Percentiles rank a stretch among this genome's conserved stretches.
Evolutionary conservation across 177 flowering plant genomes (phyloP).

Genomic region (Vitis hybrid): DNA sequence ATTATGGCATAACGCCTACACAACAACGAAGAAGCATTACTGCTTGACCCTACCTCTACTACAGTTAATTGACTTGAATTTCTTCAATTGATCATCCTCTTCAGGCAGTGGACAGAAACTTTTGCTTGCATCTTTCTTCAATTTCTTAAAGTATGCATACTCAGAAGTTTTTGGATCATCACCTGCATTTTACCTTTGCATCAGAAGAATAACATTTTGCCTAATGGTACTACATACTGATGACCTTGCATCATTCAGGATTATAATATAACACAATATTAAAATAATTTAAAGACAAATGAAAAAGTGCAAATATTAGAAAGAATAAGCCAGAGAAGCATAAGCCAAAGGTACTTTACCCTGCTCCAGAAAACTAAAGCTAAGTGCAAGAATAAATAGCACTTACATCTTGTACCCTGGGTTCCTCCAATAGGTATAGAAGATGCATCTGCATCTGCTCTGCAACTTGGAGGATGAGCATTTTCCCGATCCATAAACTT

Average conservation of each 20-base stretch:
- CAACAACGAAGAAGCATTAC: conserved; percentile 4
- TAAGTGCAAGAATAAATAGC: not conserved
- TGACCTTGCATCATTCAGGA: not conserved
- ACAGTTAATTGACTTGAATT: conserved; percentile 19
- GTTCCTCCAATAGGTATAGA: conserved; percentile 9
- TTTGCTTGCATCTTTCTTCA: conserved; percentile 34
- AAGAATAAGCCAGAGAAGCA: not conserved
- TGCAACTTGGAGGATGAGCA: conserved; percentile 7
- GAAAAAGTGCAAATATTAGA: not conserved
- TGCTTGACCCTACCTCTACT: conserved; percentile 27
- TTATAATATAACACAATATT: not conserved
- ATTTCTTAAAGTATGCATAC: conserved; percentile 55
- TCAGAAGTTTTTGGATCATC: conserved; percentile 67
- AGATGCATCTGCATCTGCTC: conserved; percentile 16
- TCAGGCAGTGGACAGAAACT: conserved; percentile 11
- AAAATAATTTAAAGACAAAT: not conserved
- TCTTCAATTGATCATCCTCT: conserved; percentile 20
- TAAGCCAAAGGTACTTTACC: not conserved
- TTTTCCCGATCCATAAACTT: conserved; percentile 23
- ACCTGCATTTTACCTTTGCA: conserved; percentile 30
- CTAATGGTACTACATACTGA: not conserved
- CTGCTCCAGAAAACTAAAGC: not conserved
- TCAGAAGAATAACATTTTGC: not conserved
- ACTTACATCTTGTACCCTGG: conserved; percentile 22
- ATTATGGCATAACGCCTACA: too few relatives aligned